A percentile compares a stretch with the other conserved stretches of the same genome.
Evolutionary conservation across 106 monocot genomes (phyloP).

Genomic region (Narthecium ossifragum): DNA sequence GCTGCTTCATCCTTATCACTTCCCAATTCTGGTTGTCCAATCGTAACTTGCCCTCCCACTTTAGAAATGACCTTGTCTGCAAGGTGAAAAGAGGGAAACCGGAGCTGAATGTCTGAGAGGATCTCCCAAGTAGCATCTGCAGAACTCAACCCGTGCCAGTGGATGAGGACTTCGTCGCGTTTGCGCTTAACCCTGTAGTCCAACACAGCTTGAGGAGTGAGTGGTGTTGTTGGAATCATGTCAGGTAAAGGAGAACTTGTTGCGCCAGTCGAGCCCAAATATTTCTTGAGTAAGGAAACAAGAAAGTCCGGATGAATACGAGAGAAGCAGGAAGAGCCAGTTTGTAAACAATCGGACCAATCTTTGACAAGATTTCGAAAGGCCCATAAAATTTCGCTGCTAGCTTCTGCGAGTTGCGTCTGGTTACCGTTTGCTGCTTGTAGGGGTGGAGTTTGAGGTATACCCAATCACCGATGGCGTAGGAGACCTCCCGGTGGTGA

Average conservation of each 20-base stretch:
- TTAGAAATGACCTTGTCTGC: not conserved
- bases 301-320: not conserved
- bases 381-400: not conserved
- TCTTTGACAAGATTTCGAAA: not conserved
- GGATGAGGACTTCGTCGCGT: not conserved
- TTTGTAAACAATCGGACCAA: not conserved
- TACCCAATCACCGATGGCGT: not conserved
- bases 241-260: not conserved
- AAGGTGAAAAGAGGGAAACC: too few species aligned
- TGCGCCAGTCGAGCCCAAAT: not conserved
- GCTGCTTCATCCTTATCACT: not conserved
- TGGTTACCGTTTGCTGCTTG: not conserved
- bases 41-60: not conserved
- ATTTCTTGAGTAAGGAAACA: not conserved
- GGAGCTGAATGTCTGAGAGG: too few species aligned
- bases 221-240: not conserved
- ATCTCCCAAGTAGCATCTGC: too few species aligned
- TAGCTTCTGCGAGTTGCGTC: not conserved
- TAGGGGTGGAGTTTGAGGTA: not conserved
- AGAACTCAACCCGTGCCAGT: too few species aligned
- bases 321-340: not conserved
- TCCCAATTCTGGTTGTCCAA: too few species aligned
- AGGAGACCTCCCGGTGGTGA: not conserved
- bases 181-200: not conserved
- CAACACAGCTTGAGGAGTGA: not conserved